Evolutionary conservation across 192 early-diverging fungal genomes (phyloP).

Genomic region (Coemansia sp.): DNA sequence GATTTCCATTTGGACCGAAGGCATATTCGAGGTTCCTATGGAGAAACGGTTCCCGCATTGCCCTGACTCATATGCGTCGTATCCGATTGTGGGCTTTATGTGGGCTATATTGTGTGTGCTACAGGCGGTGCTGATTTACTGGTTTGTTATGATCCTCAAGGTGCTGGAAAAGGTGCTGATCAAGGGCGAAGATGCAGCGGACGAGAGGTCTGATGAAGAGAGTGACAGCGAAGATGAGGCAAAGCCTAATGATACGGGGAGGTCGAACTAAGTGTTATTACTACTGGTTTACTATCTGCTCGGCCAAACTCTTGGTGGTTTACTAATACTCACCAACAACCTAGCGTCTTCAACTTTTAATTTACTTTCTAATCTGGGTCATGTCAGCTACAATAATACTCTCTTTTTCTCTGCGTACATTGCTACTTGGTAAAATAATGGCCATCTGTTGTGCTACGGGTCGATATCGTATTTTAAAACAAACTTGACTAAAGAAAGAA

Average conservation of each 20-base stretch:
- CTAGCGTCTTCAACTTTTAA: too few relatives aligned
- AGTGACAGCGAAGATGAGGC: conserved; percentile 34
- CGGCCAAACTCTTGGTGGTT: too few relatives aligned
- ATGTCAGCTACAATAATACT: too few relatives aligned
- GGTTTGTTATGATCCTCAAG: conserved; percentile 72
- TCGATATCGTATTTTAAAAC: too few relatives aligned
- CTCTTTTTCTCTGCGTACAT: too few relatives aligned
- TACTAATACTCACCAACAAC: too few relatives aligned
- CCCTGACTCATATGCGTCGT: conserved; percentile 55
- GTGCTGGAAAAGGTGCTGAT: conserved; percentile 60
- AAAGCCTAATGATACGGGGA: not conserved
- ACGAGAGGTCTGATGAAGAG: conserved; percentile 62
- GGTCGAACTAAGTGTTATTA: too few relatives aligned
- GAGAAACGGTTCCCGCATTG: conserved; percentile 61
- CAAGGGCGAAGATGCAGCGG: conserved; percentile 66
- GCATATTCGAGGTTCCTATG: conserved; percentile 49
- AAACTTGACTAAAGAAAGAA: too few relatives aligned
- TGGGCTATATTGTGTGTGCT: conserved; percentile 62
- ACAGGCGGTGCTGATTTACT: conserved; percentile 72
- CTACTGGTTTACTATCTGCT: too few relatives aligned
- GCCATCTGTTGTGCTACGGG: too few relatives aligned
- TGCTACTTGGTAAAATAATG: too few relatives aligned
- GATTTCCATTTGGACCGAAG: conserved; percentile 58
- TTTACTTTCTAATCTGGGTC: too few relatives aligned
- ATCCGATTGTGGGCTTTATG: conserved; percentile 53